A percentile compares a stretch with the other conserved stretches of the same genome.
These are phyloP conservation scores for Henckelia pumila DNA, from an alignment of 257 asterid species.

Conservation along the genomic window DNA sequence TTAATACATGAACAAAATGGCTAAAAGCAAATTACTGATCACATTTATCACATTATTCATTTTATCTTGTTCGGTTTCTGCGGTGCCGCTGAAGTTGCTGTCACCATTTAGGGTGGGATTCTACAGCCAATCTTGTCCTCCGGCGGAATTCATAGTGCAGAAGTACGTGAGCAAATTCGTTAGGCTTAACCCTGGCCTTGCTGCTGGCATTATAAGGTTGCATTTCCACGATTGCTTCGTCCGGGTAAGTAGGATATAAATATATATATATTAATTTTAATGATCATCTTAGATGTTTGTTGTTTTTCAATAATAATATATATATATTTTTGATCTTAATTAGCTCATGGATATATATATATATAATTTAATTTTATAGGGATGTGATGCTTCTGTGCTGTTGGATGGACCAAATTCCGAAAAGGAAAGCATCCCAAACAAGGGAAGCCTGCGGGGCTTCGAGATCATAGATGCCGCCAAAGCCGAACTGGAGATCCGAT, in stretches of 20 bases:
- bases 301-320: no score
- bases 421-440: slow-evolving; percentile 38
- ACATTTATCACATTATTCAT: slow-evolving; percentile 8
- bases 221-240: slow-evolving; percentile 81
- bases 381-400: slow-evolving; percentile 58
- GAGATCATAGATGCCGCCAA: slow-evolving; percentile 61
- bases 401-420: slow-evolving; percentile 42
- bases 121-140: slow-evolving; percentile 43
- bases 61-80: slow-evolving; percentile 14
- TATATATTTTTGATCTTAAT: no score
- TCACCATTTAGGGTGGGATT: slow-evolving; percentile 42
- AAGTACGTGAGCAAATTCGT: slow-evolving; percentile 41
- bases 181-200: slow-evolving; percentile 48
- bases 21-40: not conserved
- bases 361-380: no score
- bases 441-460: slow-evolving; percentile 54
- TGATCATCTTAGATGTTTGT: no score
- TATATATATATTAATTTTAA: no score
- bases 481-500: slow-evolving; percentile 40
- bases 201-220: slow-evolving; percentile 62
- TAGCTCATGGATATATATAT: no score
- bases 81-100: not conserved
- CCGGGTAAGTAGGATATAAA: no score
- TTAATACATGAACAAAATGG: no score
- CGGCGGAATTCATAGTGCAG: slow-evolving; percentile 47